Conservation (phyloP, 2,329 filamentous ascomycete genomes). For the Neofusicoccum ribis region DNA sequence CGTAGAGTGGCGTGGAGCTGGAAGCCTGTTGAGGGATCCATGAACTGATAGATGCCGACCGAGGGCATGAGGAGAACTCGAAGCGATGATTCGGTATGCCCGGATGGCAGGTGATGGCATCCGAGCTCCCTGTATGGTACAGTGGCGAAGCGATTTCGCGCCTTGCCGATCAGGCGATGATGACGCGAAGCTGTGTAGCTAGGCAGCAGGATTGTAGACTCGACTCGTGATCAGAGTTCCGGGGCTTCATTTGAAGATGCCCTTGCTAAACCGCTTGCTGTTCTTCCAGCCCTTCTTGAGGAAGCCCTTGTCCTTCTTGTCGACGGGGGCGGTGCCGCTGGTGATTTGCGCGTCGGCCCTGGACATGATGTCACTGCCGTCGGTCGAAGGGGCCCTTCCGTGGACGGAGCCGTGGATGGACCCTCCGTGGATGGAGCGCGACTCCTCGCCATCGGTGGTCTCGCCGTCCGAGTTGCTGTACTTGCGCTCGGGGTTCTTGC, state of each 20-base stretch:
- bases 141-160: neutral
- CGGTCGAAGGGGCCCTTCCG: slow-evolving; percentile 22
- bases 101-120: neutral
- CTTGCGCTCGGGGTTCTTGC: slow-evolving; percentile 19
- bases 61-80: neutral
- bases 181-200: neutral
- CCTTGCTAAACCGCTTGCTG: slow-evolving; percentile 38
- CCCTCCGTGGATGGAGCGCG: slow-evolving; percentile 23
- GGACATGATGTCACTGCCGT: slow-evolving; percentile 29
- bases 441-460: slow-evolving; percentile 31
- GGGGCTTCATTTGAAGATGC: slow-evolving; percentile 34
- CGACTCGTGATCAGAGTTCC: neutral
- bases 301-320: slow-evolving; percentile 35
- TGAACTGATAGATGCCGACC: neutral
- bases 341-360: slow-evolving; percentile 16
- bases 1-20: neutral
- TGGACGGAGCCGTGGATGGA: slow-evolving; percentile 19
- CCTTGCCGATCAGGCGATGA: neutral
- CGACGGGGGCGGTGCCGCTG: slow-evolving; percentile 34
- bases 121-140: slow-evolving; percentile 10
- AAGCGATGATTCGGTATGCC: neutral
- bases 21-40: neutral
- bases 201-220: neutral
- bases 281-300: slow-evolving; percentile 36
- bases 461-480: slow-evolving; percentile 22